Evolutionary conservation across 108 stramenopile genomes (phyloP).

Genomic region (Heterococcus sp.): DNA sequence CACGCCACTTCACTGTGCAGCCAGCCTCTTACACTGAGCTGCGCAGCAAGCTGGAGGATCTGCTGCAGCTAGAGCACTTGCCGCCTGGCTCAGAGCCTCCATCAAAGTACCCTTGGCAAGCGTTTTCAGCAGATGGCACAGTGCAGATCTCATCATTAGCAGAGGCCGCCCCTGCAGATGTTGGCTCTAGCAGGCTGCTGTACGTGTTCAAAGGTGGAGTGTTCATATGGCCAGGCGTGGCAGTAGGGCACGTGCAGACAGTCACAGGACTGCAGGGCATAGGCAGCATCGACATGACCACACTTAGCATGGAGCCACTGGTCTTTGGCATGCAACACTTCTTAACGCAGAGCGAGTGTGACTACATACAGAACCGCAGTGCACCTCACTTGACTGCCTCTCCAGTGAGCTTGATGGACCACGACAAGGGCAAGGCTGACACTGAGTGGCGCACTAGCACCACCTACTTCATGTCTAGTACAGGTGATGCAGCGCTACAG

Average conservation of each 20-base stretch:
- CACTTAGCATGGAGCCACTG: slow-evolving; percentile 45
- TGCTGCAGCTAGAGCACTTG: too few relatives aligned
- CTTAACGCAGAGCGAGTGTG: slow-evolving; percentile 68
- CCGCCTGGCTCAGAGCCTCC: too few relatives aligned
- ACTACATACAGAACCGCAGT: slow-evolving; percentile 66
- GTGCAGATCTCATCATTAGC: too few relatives aligned
- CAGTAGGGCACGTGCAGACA: slow-evolving; percentile 32
- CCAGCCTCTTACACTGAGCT: too few relatives aligned
- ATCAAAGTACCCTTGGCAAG: too few relatives aligned
- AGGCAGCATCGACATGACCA: slow-evolving; percentile 40
- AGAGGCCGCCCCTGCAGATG: too few relatives aligned
- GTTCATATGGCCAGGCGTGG: slow-evolving; percentile 52
- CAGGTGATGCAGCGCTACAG: too few relatives aligned
- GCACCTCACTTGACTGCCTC: slow-evolving; percentile 68
- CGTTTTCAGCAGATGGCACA: too few relatives aligned
- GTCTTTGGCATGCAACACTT: slow-evolving; percentile 67
- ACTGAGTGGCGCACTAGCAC: slow-evolving; percentile 80
- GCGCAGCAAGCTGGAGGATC: too few relatives aligned
- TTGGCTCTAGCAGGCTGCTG: too few relatives aligned
- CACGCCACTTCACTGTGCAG: too few relatives aligned
- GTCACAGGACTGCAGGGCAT: slow-evolving; percentile 24
- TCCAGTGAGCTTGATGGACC: slow-evolving; percentile 72
- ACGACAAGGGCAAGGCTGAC: slow-evolving; percentile 73
- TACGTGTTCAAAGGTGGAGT: slow-evolving; percentile 46
- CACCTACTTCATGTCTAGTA: too few relatives aligned